Percentiles rank a stretch among this genome's conserved stretches.
These are phyloP conservation scores for Sicyos edulis DNA, from an alignment of 306 rosid species.

Conservation along the genomic window DNA sequence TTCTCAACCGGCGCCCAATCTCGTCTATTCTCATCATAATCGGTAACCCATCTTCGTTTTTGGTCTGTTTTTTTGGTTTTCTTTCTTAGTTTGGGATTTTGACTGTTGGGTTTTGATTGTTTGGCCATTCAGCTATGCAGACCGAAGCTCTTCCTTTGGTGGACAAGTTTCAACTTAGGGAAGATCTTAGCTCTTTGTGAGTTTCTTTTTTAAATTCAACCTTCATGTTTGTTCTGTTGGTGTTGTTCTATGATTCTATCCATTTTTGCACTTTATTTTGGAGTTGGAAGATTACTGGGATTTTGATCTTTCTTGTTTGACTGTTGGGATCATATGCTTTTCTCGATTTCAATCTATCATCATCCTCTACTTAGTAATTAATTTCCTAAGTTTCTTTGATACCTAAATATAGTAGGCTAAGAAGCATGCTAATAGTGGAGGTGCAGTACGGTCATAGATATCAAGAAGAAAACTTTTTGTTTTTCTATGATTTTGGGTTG, in stretches of 20 bases:
- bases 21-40: constrained; percentile 60
- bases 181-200: constrained; percentile 54
- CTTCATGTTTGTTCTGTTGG: not conserved
- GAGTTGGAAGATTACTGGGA: not conserved
- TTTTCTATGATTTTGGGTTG: not conserved
- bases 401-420: too few relatives aligned
- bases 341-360: too few relatives aligned
- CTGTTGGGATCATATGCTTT: not conserved
- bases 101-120: constrained; percentile 12
- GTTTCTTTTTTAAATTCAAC: constrained; percentile 23
- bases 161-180: constrained; percentile 55
- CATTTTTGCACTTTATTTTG: not conserved
- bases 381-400: too few relatives aligned
- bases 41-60: constrained; percentile 35
- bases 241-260: not conserved
- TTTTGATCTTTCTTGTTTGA: not conserved
- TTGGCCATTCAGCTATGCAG: constrained; percentile 67
- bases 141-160: constrained; percentile 87
- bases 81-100: not conserved
- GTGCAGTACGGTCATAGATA: too few relatives aligned
- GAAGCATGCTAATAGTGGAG: too few relatives aligned
- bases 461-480: too few relatives aligned
- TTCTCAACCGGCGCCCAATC: constrained; percentile 37
- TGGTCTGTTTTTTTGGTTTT: not conserved
- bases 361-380: too few relatives aligned